phyloP scores from a whole-genome alignment of 2,329 filamentous ascomycete species.

The Diaporthe sp. region DNA sequence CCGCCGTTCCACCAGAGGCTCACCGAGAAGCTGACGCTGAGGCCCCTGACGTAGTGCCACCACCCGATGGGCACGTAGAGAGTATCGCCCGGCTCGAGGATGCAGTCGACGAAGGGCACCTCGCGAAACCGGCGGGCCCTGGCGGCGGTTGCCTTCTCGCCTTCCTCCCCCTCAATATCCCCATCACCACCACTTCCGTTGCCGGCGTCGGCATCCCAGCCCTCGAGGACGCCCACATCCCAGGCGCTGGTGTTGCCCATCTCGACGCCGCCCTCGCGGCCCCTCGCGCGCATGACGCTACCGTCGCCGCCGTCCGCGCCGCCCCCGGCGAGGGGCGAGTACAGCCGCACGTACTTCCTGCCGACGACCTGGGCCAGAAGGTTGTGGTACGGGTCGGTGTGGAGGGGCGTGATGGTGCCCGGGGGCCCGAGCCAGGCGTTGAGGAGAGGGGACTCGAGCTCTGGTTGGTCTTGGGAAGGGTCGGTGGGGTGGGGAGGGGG shows the following conservation, averaged over 20 bases:
- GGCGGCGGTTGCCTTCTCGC: conserved; percentile 40
- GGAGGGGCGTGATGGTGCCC: conserved; percentile 90
- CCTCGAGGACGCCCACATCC: conserved; percentile 80
- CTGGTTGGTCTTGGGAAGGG: conserved; percentile 52
- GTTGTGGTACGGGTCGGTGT: conserved; percentile 96
- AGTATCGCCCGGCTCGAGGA: conserved; percentile 85
- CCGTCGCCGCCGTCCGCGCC: not conserved
- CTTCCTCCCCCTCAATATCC: conserved; percentile 37
- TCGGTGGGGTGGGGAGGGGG: conserved; percentile 69
- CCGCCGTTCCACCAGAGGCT: conserved; percentile 92
- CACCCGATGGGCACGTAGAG: conserved; percentile 93
- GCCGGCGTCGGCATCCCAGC: conserved; percentile 60
- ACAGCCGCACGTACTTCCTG: conserved; percentile 91
- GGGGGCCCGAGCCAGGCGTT: conserved; percentile 96
- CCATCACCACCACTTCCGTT: conserved; percentile 40
- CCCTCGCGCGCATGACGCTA: conserved; percentile 69
- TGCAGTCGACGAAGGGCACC: conserved; percentile 79
- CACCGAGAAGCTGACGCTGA: conserved; percentile 91
- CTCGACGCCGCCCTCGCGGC: conserved; percentile 78
- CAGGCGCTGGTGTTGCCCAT: conserved; percentile 92
- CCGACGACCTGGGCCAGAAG: conserved; percentile 91
- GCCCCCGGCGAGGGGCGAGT: conserved; percentile 69
- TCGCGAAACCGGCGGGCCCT: conserved; percentile 63
- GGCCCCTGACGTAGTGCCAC: conserved; percentile 96
- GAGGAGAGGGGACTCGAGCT: conserved; percentile 71